Conservation (phyloP, 1,284 basidiomycete species). For the Ustilago bromivora region DNA sequence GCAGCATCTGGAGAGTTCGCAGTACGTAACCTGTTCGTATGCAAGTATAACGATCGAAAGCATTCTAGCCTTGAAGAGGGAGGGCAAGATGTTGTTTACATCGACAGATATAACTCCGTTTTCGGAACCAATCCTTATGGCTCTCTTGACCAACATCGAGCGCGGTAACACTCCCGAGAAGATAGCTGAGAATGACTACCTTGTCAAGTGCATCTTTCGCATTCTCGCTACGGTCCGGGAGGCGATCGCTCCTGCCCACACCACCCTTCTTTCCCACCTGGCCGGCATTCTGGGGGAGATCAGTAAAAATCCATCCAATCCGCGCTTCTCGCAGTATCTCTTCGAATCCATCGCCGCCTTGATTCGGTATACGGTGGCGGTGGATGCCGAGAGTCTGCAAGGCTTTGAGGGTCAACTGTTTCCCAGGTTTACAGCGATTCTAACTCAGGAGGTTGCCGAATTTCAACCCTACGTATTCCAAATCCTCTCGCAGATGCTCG, state of each 20-base stretch:
- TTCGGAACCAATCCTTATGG: constrained; percentile 81
- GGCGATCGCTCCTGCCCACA: constrained; percentile 78
- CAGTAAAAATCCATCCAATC: constrained; percentile 95
- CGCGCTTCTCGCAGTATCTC: constrained; percentile 95
- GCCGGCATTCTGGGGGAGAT: constrained; percentile 86
- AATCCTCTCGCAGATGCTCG: constrained; percentile 93
- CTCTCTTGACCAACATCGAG: constrained; percentile 85
- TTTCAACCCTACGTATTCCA: constrained; percentile 99
- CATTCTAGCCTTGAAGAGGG: constrained; percentile 82
- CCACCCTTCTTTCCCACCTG: constrained; percentile 79
- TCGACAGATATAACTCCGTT: constrained; percentile 87
- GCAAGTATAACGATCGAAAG: constrained; percentile 72
- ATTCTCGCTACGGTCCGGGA: constrained; percentile 89
- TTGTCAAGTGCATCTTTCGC: constrained; percentile 98
- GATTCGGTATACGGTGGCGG: constrained; percentile 82
- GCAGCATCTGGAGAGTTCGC: constrained; percentile 77
- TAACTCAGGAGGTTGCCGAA: constrained; percentile 93
- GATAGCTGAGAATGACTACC: constrained; percentile 95
- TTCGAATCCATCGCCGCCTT: constrained; percentile 95
- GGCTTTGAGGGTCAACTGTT: constrained; percentile 82
- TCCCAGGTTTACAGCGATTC: constrained; percentile 86
- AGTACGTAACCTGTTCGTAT: constrained; percentile 71
- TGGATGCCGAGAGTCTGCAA: constrained; percentile 75
- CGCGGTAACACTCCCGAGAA: constrained; percentile 87
- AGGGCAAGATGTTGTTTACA: constrained; percentile 75